Base-by-base conservation (phyloP, 129 eudicot genomes). In the Centrapalus pauciflorus region DNA sequence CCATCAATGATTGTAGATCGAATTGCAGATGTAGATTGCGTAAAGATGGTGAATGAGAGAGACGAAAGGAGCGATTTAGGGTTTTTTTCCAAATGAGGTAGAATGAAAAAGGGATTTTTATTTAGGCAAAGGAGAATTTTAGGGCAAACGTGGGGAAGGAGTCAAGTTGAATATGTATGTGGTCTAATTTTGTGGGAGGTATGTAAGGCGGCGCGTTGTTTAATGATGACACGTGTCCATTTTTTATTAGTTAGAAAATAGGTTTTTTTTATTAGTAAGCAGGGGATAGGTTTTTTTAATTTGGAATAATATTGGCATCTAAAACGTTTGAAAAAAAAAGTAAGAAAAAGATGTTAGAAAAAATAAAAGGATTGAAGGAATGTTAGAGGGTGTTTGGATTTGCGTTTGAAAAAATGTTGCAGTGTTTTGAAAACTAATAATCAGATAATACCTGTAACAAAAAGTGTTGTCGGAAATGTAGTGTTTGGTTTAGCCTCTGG, bases 1-100 rank as follows among this genome's bases (percentile, higher is more conserved):
- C 97, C 97, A 90, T 90, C 14, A 32, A 25, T 57, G 1, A 51
- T 0, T 27, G 66, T 40, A 29, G 71, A 74, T 69, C 41, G 16
- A 46, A 74, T 65, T 62, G 40, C 29, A 52, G 57, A 30, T 12
- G 73, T 20, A 38, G 66, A 30, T 66, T 62, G n/a, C 49, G 57
- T 37, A 24, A 52, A 16, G 35, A 19, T 13, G 43, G 60, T 57
- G 58, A 58, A 37, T 17, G 57, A 20, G 43, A 48, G 32, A 16
- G 52, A 12, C 55, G 33, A 20, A 12, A 65, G 41, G 10, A 57
- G 25, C 33, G 34, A 4, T 56, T 8, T 11, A 23, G 73, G 76
- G 63, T 25, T 35, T 55, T 43, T 27, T 27, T 13, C 11, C 0
- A 56, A 41, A 28, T 16, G 29, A 26, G 64, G 28, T 10, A 14